phyloP scores from a whole-genome alignment of 805 yeast species.

The Blastobotrys peoriensis region DNA sequence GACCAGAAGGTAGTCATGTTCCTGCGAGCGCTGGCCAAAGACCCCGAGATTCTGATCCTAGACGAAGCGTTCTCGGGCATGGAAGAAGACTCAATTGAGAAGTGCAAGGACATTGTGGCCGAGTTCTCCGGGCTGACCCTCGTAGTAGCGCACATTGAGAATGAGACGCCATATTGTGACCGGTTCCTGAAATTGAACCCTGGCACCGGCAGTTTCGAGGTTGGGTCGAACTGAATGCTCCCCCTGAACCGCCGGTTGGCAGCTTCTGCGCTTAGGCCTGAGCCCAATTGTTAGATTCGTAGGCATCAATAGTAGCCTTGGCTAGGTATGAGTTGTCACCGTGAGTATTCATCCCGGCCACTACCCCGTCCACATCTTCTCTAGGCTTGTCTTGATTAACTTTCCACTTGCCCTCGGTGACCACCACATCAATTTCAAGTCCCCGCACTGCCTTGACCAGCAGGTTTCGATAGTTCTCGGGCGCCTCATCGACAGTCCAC shows the following conservation, averaged over 20 bases:
- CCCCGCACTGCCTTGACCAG: conserved; percentile 51
- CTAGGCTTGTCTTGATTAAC: conserved; percentile 45
- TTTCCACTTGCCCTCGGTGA: conserved; percentile 49
- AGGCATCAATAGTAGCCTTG: too few relatives aligned
- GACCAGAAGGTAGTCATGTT: conserved; percentile 76
- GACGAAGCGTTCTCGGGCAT: conserved; percentile 94
- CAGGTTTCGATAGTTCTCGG: conserved; percentile 39
- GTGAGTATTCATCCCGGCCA: too few relatives aligned
- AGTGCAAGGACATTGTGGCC: conserved; percentile 47
- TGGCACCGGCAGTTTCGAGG: not conserved
- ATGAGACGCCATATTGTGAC: conserved; percentile 74
- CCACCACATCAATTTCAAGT: conserved; percentile 43
- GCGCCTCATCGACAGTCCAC: conserved; percentile 58
- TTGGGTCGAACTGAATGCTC: not conserved
- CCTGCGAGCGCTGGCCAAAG: conserved; percentile 67
- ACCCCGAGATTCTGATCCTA: conserved; percentile 70
- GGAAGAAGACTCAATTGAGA: conserved; percentile 56
- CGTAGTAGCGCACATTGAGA: conserved; percentile 73
- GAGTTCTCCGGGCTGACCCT: conserved; percentile 60
- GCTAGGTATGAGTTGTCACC: too few relatives aligned
- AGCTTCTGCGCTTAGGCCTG: too few relatives aligned
- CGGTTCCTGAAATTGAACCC: conserved; percentile 34
- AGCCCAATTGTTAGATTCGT: too few relatives aligned
- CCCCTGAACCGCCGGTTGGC: too few relatives aligned
- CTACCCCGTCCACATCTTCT: conserved; percentile 46